Conservation (phyloP, 164 flowering plant genomes). For the Brasenia schreberi region DNA sequence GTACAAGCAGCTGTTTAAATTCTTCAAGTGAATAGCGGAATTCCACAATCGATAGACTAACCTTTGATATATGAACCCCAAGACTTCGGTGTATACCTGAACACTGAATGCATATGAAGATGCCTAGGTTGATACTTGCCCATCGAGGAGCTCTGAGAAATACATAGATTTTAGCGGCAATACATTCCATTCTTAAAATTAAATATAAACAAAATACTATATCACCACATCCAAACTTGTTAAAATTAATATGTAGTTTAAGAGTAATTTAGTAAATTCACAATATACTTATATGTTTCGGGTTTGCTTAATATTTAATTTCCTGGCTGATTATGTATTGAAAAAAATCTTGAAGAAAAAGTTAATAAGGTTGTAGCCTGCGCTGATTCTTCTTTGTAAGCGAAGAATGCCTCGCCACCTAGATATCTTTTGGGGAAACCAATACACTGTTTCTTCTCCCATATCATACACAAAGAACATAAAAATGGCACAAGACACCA, state of each 20-base stretch:
- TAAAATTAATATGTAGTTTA: neutral
- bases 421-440: no score
- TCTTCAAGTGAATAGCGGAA: neutral
- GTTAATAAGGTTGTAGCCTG: no score
- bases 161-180: neutral
- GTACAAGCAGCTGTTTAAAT: neutral
- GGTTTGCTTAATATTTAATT: no score
- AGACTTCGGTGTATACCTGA: slow-evolving; percentile 80
- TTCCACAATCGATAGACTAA: slow-evolving; percentile 3
- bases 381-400: no score
- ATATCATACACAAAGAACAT: neutral
- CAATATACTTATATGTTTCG: no score
- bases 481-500: neutral
- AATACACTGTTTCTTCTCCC: neutral
- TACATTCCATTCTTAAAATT: neutral
- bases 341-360: no score
- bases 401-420: no score
- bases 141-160: slow-evolving; percentile 65
- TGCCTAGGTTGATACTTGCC: slow-evolving; percentile 86
- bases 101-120: slow-evolving; percentile 79
- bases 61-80: slow-evolving; percentile 85
- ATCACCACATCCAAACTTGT: neutral
- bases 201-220: neutral
- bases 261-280: neutral
- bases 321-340: no score